Percentiles rank a stretch among this genome's conserved stretches.
phyloP scores from a whole-genome alignment of 2,329 filamentous ascomycete genomes.

The Macrophomina phaseolina region DNA sequence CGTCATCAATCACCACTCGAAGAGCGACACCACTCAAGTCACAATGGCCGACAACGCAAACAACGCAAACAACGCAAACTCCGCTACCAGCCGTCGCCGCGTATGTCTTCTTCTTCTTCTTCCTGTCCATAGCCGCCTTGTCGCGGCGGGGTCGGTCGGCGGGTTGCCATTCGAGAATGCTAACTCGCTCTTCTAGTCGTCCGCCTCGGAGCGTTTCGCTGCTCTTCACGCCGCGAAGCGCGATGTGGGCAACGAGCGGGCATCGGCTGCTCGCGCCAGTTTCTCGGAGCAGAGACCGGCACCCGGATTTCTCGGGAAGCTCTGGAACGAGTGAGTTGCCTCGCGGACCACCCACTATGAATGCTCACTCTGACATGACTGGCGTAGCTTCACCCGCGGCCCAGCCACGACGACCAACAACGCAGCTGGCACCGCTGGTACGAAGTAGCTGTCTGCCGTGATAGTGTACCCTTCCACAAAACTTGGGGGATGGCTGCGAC shows the following conservation, averaged over 20 bases:
- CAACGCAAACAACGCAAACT: neutral
- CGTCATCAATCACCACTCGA: neutral
- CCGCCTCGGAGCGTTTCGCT: slow-evolving; percentile 23
- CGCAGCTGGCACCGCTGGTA: neutral
- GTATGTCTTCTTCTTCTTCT: neutral
- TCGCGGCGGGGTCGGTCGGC: no score
- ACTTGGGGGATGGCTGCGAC: neutral
- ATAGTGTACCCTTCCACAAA: neutral
- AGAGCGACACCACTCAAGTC: neutral
- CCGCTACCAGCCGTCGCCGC: slow-evolving; percentile 11
- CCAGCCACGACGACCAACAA: neutral
- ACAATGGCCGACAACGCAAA: slow-evolving; percentile 19
- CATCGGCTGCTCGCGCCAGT: slow-evolving; percentile 21
- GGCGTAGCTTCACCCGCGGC: slow-evolving; percentile 18
- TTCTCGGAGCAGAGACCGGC: slow-evolving; percentile 23
- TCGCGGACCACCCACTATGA: neutral
- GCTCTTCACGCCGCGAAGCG: slow-evolving; percentile 24
- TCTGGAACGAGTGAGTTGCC: slow-evolving; percentile 26
- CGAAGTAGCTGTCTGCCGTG: neutral
- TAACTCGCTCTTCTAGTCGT: neutral
- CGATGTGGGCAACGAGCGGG: slow-evolving; percentile 11
- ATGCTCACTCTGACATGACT: neutral
- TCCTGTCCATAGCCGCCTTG: no score
- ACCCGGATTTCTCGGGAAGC: slow-evolving; percentile 26
- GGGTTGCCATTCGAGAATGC: no score